phyloP scores from a whole-genome alignment of 805 yeast genomes.

The Priceomyces melissophilus region DNA sequence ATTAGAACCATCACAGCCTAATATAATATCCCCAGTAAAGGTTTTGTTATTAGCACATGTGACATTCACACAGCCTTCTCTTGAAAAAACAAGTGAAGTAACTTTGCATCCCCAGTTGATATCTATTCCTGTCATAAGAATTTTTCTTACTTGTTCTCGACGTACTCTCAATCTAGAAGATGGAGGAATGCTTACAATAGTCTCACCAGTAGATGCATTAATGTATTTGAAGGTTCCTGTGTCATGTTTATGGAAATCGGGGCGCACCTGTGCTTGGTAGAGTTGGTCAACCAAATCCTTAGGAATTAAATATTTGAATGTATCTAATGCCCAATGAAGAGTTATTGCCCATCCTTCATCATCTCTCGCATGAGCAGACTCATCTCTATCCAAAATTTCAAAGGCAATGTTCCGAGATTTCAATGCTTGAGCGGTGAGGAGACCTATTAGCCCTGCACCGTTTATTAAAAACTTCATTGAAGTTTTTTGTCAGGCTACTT shows the following conservation, averaged over 20 bases:
- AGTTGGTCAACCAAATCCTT: constrained; percentile 14
- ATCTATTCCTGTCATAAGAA: constrained; percentile 18
- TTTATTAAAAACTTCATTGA: constrained; percentile 10
- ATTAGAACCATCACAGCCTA: constrained; percentile 25
- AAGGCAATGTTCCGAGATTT: constrained; percentile 18
- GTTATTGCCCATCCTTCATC: constrained; percentile 31
- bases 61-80: constrained; percentile 8
- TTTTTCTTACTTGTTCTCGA: constrained; percentile 23
- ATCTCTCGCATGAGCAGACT: constrained; percentile 17
- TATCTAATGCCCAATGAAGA: constrained; percentile 25
- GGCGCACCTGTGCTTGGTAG: constrained; percentile 21
- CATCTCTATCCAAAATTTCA: constrained; percentile 24
- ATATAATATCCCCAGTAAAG: constrained; percentile 16
- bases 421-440: constrained; percentile 22
- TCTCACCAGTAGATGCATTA: constrained; percentile 23
- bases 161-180: constrained; percentile 24
- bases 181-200: constrained; percentile 25
- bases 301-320: constrained; percentile 19
- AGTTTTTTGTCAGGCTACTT: too few species aligned
- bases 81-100: constrained; percentile 6
- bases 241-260: constrained; percentile 21
- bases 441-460: constrained; percentile 20
- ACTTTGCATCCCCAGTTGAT: constrained; percentile 25
- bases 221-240: constrained; percentile 25
- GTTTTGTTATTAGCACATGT: constrained; percentile 12